Percentiles rank a stretch among this genome's conserved stretches.
Evolutionary conservation across 805 yeast species (phyloP).

Genomic region (Myxozyma neglecta): DNA sequence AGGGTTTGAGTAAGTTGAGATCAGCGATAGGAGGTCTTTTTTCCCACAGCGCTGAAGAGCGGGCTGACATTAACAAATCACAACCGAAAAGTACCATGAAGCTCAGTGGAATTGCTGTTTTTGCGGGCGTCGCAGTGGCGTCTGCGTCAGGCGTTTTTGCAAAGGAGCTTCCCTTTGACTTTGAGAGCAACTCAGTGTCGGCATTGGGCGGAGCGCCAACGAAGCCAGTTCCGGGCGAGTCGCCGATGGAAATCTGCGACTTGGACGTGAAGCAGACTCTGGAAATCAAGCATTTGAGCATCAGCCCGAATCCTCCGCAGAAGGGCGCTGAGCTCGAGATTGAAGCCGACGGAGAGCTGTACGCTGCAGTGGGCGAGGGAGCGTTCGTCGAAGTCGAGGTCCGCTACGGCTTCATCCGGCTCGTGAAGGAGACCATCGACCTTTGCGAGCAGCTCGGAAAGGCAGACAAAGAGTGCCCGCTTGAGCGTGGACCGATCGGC

Average conservation of each 20-base stretch:
- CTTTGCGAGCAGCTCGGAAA: constrained; percentile 83
- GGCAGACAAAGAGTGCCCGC: constrained; percentile 84
- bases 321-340: constrained; percentile 84
- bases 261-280: constrained; percentile 61
- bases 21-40: no score
- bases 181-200: constrained; percentile 4
- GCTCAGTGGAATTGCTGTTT: not conserved
- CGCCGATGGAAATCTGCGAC: constrained; percentile 83
- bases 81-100: not conserved
- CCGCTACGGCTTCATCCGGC: constrained; percentile 84
- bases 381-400: constrained; percentile 95
- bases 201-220: constrained; percentile 14
- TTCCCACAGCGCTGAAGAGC: no score
- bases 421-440: constrained; percentile 87
- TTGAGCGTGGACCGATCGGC: constrained; percentile 64
- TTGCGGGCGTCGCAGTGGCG: constrained; percentile 5
- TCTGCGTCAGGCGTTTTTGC: constrained; percentile 7
- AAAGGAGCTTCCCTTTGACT: constrained; percentile 24
- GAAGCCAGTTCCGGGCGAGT: constrained; percentile 80
- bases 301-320: constrained; percentile 84
- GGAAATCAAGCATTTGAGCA: constrained; percentile 55
- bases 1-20: no score
- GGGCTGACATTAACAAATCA: no score
- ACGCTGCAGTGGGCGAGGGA: constrained; percentile 66
- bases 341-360: constrained; percentile 66